phyloP scores from a whole-genome alignment of 352 stramenopile species.

The Pythium pyrilobum region DNA sequence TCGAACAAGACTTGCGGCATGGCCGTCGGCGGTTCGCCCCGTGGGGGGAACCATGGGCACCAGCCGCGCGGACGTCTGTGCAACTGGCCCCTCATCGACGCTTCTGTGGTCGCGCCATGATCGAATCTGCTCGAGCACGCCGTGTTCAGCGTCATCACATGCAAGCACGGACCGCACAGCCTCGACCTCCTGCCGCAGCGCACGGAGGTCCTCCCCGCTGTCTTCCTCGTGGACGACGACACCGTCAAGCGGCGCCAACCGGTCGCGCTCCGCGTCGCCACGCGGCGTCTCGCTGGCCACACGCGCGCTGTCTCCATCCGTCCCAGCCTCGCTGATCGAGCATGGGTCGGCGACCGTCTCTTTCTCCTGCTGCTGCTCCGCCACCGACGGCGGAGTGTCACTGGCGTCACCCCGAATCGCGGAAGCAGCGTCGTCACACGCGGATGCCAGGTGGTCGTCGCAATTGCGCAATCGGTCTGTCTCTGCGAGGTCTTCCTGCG shows the following conservation, averaged over 20 bases:
- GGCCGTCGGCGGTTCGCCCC: background rate
- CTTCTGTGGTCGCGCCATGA: slow-evolving; percentile 3
- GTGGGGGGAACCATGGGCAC: slow-evolving; percentile 4
- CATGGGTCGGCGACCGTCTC: background rate
- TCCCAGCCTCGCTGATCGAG: background rate
- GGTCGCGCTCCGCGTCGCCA: background rate
- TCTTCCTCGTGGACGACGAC: background rate
- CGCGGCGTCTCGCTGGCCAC: background rate
- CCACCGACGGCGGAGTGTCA: background rate
- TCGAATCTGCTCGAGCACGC: slow-evolving; percentile 10
- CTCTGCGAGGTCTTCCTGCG: background rate
- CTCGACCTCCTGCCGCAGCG: slow-evolving; percentile 9
- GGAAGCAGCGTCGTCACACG: background rate
- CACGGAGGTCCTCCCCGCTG: background rate
- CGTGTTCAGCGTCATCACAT: background rate
- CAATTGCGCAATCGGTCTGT: slow-evolving; percentile 2
- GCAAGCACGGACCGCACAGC: background rate
- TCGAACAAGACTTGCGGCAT: background rate
- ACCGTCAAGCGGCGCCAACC: background rate
- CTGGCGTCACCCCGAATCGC: too few relatives aligned
- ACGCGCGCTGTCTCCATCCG: background rate
- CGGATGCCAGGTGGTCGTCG: background rate
- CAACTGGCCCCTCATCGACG: background rate
- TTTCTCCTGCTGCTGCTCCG: background rate
- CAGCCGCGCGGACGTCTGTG: background rate